A percentile compares a stretch with the other conserved stretches of the same genome.
Conservation (phyloP, 2,329 filamentous ascomycete species). For the Nemania abortiva region DNA sequence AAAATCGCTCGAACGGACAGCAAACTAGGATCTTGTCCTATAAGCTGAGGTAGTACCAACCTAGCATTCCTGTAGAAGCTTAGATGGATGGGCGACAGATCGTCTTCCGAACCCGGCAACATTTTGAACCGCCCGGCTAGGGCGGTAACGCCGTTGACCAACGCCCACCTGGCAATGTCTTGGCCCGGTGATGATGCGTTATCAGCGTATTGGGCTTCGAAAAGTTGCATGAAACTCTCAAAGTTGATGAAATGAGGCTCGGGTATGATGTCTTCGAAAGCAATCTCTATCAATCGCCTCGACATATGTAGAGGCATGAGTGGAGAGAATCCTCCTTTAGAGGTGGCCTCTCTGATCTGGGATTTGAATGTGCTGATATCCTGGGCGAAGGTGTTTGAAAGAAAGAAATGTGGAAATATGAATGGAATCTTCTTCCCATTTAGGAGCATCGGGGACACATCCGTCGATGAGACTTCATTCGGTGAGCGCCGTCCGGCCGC, state of each 20-base stretch:
- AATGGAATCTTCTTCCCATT: neutral
- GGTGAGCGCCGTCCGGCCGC: neutral
- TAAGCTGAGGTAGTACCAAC: constrained; percentile 34
- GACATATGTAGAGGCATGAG: constrained; percentile 33
- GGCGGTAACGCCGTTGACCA: constrained; percentile 40
- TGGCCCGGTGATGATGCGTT: constrained; percentile 20
- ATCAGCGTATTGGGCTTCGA: constrained; percentile 37
- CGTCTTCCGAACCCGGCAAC: constrained; percentile 33
- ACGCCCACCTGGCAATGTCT: constrained; percentile 36
- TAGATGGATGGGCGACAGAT: constrained; percentile 26
- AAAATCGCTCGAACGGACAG: constrained; percentile 39
- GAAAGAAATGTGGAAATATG: constrained; percentile 32
- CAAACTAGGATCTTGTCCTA: constrained; percentile 34
- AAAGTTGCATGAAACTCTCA: constrained; percentile 22
- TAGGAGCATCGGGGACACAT: neutral
- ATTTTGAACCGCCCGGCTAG: constrained; percentile 36
- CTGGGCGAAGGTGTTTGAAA: constrained; percentile 10
- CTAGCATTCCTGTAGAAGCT: constrained; percentile 40
- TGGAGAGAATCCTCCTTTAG: constrained; percentile 20
- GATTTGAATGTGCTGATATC: constrained; percentile 16
- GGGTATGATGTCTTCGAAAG: constrained; percentile 32
- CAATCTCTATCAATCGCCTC: constrained; percentile 25
- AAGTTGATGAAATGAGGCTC: constrained; percentile 30
- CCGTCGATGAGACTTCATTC: neutral
- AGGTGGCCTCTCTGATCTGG: constrained; percentile 12